These are phyloP conservation scores for Pterocarpus macrocarpus DNA, from an alignment of 306 rosid species.

Conservation along the genomic window DNA sequence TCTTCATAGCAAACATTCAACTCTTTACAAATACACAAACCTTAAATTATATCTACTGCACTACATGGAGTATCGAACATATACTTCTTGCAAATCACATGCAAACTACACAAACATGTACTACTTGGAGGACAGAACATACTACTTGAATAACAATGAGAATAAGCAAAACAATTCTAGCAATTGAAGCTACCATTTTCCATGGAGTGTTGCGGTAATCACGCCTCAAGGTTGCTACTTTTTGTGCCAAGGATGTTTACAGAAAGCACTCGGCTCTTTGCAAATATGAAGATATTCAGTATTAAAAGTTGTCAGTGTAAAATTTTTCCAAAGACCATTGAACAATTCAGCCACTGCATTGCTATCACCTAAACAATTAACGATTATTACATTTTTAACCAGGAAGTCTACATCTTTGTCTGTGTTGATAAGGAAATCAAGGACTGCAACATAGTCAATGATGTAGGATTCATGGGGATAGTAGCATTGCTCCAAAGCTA, in stretches of 20 bases:
- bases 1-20: no score
- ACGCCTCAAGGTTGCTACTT: conserved; percentile 39
- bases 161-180: not conserved
- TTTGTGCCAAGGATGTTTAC: not conserved
- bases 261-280: not conserved
- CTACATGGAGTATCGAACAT: no score
- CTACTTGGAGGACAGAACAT: not conserved
- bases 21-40: no score
- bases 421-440: conserved; percentile 16
- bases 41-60: no score
- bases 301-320: not conserved
- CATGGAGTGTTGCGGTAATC: conserved; percentile 43
- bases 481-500: no score
- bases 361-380: conserved; percentile 2
- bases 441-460: not conserved
- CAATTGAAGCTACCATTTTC: conserved; percentile 29
- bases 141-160: not conserved
- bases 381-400: not conserved
- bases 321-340: not conserved
- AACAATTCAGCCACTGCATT: not conserved
- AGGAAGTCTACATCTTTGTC: conserved; percentile 29
- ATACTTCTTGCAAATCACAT: no score
- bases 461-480: not conserved
- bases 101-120: no score
- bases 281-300: not conserved